Evolutionary conservation across 768 basidiomycete species (phyloP).

Genomic region (Auriscalpium orientale): DNA sequence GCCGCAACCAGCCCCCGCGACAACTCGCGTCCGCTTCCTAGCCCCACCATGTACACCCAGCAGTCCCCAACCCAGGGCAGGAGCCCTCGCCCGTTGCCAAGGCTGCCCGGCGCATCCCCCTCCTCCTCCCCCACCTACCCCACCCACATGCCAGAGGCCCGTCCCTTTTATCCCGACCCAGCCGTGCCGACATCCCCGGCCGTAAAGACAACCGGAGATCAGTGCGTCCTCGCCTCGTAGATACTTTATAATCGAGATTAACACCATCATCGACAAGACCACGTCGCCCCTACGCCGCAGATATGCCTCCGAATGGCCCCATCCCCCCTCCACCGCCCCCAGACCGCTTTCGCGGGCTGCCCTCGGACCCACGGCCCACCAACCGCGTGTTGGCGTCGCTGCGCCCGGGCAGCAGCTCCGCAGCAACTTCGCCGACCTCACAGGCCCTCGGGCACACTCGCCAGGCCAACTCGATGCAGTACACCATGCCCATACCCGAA

Average conservation of each 20-base stretch:
- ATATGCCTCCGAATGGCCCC: conserved; percentile 1
- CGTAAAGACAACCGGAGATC: conserved; percentile 5
- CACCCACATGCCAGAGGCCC: conserved; percentile 12
- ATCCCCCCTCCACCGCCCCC: not conserved
- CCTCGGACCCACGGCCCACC: conserved; percentile 9
- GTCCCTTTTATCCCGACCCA: conserved; percentile 2
- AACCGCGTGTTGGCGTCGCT: not conserved
- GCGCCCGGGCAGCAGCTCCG: conserved; percentile 6
- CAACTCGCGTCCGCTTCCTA: conserved; percentile 6
- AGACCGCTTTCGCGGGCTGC: conserved; percentile 5
- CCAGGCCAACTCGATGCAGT: conserved; percentile 3
- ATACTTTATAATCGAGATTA: not conserved
- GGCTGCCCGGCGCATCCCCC: conserved; percentile 8
- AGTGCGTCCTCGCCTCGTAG: conserved; percentile 2
- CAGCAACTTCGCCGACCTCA: conserved; percentile 3
- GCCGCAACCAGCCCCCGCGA: conserved; percentile 11
- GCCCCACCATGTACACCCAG: conserved; percentile 5
- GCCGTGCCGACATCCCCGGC: not conserved
- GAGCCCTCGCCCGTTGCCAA: conserved; percentile 13
- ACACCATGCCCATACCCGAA: conserved; percentile 11
- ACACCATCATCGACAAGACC: not conserved
- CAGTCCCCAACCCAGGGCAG: conserved; percentile 12
- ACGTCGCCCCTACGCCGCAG: conserved; percentile 3
- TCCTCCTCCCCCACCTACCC: conserved; percentile 7
- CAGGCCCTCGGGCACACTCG: conserved; percentile 9